phyloP scores from a whole-genome alignment of 148 eudicot genomes.

The Salicornia ramosissima region DNA sequence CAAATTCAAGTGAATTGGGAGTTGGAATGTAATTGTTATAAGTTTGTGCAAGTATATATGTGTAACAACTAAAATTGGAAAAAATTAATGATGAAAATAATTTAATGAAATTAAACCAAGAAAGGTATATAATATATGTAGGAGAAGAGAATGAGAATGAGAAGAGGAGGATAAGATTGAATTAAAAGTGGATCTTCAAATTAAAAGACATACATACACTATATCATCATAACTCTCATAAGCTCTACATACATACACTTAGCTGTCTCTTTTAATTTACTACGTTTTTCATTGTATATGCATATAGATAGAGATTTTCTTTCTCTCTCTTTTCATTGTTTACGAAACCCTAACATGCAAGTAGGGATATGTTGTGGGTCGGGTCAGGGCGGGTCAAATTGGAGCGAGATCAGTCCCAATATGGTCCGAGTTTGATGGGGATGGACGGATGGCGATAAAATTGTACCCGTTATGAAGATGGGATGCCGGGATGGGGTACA shows the following conservation, averaged over 20 bases:
- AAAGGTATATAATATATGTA: too few species aligned
- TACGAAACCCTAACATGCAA: conserved; percentile 5
- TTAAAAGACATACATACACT: too few species aligned
- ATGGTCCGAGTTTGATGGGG: too few species aligned
- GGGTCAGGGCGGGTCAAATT: too few species aligned
- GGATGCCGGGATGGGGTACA: too few species aligned
- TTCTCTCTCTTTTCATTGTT: not conserved
- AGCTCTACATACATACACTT: conserved; percentile 9
- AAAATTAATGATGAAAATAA: not conserved
- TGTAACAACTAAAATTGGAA: conserved; percentile 14
- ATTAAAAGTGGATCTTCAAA: conserved; percentile 9
- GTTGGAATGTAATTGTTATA: too few species aligned
- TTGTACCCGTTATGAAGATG: too few species aligned
- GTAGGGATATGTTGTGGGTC: too few species aligned
- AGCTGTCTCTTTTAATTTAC: conserved; percentile 2
- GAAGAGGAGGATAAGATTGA: conserved; percentile 7
- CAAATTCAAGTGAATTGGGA: too few species aligned
- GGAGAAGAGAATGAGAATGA: not conserved
- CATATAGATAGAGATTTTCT: not conserved
- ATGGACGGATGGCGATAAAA: too few species aligned
- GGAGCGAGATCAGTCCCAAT: too few species aligned
- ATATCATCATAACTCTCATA: too few species aligned
- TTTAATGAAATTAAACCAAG: not conserved
- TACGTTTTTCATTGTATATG: not conserved
- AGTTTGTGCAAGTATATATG: not conserved